Evolutionary conservation across 2,329 filamentous ascomycete species (phyloP).

Genomic region (Colletotrichum echinochloae): DNA sequence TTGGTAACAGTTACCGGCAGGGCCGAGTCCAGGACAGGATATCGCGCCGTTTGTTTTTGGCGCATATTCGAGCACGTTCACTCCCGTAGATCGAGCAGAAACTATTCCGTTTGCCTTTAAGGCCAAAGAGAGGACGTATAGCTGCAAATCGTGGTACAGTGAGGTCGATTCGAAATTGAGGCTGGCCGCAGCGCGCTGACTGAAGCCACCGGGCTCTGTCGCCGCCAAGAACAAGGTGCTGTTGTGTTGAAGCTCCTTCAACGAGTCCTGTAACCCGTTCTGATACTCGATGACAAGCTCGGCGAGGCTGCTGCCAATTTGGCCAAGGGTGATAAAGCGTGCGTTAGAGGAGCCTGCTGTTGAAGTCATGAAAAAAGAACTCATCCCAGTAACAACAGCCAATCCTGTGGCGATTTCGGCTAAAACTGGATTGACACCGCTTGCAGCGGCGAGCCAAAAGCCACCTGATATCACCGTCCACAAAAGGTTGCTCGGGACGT

Average conservation of each 20-base stretch:
- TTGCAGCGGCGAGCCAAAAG: conserved; percentile 35
- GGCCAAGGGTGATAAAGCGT: conserved; percentile 45
- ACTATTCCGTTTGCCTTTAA: conserved; percentile 44
- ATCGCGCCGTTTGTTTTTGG: conserved; percentile 34
- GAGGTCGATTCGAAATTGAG: conserved; percentile 43
- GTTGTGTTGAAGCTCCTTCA: conserved; percentile 43
- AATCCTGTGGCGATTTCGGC: conserved; percentile 34
- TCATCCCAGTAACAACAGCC: conserved; percentile 31
- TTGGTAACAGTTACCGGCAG: conserved; percentile 41
- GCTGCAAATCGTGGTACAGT: conserved; percentile 43
- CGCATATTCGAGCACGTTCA: conserved; percentile 42
- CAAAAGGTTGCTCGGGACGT: conserved; percentile 41
- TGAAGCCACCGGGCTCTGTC: conserved; percentile 43
- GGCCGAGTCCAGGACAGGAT: conserved; percentile 31
- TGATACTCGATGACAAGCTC: conserved; percentile 46
- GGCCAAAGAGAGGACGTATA: conserved; percentile 43
- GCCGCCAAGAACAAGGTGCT: conserved; percentile 42
- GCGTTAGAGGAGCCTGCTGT: conserved; percentile 40
- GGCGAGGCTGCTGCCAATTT: conserved; percentile 44
- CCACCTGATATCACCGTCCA: conserved; percentile 43
- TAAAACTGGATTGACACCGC: conserved; percentile 39
- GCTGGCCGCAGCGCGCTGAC: conserved; percentile 44
- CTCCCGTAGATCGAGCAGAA: conserved; percentile 41
- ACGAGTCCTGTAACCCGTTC: conserved; percentile 39
- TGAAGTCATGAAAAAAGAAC: conserved; percentile 31